These are phyloP conservation scores for Coniochaeta sp. DNA, from an alignment of 2,329 filamentous ascomycete species.

Conservation along the genomic window DNA sequence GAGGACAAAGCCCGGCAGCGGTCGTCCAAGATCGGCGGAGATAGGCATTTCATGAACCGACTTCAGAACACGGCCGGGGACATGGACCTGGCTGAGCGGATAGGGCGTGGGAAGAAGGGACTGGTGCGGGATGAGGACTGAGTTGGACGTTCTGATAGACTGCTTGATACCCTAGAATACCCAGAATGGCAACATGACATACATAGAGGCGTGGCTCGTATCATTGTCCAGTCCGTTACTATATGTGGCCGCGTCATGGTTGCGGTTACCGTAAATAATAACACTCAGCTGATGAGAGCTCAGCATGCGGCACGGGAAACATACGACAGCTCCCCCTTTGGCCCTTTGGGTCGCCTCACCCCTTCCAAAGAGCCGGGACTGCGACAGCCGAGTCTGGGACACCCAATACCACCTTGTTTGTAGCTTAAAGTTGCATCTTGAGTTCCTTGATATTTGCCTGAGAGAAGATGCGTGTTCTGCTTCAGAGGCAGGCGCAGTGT, in stretches of 20 bases:
- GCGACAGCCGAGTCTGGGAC: no score
- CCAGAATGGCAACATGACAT: not conserved
- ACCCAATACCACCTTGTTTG: no score
- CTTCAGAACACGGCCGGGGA: constrained; percentile 55
- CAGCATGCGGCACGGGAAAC: not conserved
- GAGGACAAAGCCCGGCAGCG: constrained; percentile 57
- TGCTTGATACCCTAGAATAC: not conserved
- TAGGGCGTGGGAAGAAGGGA: constrained; percentile 39
- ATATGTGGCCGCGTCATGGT: no score
- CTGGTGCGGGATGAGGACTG: constrained; percentile 39
- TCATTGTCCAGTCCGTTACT: no score
- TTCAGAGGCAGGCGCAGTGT: no score
- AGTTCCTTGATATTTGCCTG: no score
- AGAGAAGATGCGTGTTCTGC: no score
- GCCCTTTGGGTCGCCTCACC: no score
- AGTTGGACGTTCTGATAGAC: constrained; percentile 4
- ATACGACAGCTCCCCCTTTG: not conserved
- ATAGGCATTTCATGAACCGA: constrained; percentile 56
- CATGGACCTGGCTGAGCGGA: constrained; percentile 43
- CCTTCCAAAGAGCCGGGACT: not conserved
- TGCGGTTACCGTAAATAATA: no score
- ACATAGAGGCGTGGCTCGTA: no score
- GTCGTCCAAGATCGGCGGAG: constrained; percentile 55
- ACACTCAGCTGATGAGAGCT: no score
- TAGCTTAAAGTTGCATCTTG: no score